A percentile compares a stretch with the other conserved stretches of the same genome.
Evolutionary conservation across 2,329 filamentous ascomycete genomes (phyloP).

Genomic region (Neoarthrinium moseri): DNA sequence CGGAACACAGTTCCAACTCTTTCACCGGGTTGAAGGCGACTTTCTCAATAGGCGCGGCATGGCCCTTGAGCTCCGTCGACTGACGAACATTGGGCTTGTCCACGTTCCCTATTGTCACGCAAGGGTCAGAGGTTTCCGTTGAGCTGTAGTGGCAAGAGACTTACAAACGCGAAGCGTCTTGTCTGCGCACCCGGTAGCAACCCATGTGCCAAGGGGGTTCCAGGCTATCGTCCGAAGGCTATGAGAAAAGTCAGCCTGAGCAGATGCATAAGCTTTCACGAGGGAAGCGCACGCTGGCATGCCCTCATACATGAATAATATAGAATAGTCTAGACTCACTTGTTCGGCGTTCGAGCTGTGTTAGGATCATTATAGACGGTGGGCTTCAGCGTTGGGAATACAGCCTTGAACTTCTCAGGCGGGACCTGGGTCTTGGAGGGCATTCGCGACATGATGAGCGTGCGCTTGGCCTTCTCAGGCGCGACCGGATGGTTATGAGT

Average conservation of each 20-base stretch:
- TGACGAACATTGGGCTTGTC: slow-evolving; percentile 72
- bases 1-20: slow-evolving; percentile 74
- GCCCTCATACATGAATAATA: neutral
- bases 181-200: slow-evolving; percentile 77
- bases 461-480: too few species aligned
- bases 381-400: slow-evolving; percentile 28
- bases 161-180: slow-evolving; percentile 71
- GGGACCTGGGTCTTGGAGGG: slow-evolving; percentile 26
- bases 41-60: slow-evolving; percentile 66
- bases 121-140: neutral
- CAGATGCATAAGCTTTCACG: too few species aligned
- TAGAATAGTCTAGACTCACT: slow-evolving; percentile 28
- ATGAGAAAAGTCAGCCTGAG: slow-evolving; percentile 9
- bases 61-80: slow-evolving; percentile 73
- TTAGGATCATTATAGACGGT: slow-evolving; percentile 30
- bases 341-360: slow-evolving; percentile 24
- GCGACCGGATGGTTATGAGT: too few species aligned
- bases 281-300: too few species aligned
- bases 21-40: slow-evolving; percentile 76
- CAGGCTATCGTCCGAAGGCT: slow-evolving; percentile 81
- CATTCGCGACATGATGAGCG: slow-evolving; percentile 24
- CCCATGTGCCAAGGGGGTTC: slow-evolving; percentile 80
- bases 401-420: slow-evolving; percentile 30
- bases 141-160: slow-evolving; percentile 23
- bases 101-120: slow-evolving; percentile 59